phyloP scores from a whole-genome alignment of 2,329 filamentous ascomycete genomes.

The Pseudocercospora macadamiae region DNA sequence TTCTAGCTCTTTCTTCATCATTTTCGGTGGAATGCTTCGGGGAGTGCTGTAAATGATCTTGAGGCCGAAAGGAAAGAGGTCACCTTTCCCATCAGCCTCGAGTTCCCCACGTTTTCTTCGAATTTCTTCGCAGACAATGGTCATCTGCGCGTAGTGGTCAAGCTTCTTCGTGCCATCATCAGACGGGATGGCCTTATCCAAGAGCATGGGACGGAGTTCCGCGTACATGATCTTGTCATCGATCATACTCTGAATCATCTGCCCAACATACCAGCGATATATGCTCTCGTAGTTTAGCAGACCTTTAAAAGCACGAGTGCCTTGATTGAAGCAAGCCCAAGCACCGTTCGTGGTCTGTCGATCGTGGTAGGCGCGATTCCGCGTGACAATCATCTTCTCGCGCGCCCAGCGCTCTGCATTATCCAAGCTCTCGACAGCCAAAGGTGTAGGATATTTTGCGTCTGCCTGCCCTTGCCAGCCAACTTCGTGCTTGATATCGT shows the following conservation, averaged over 20 bases:
- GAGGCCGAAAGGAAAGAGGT: constrained; percentile 62
- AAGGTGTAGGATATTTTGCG: background rate
- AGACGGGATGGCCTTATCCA: constrained; percentile 64
- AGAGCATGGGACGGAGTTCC: constrained; percentile 71
- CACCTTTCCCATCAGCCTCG: constrained; percentile 38
- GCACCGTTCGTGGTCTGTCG: constrained; percentile 44
- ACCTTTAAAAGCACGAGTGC: constrained; percentile 73
- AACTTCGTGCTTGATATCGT: background rate
- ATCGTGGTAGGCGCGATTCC: constrained; percentile 25
- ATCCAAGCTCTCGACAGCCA: constrained; percentile 12
- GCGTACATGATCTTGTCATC: constrained; percentile 70
- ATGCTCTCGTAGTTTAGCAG: constrained; percentile 68
- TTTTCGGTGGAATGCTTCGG: constrained; percentile 56
- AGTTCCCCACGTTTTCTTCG: constrained; percentile 50
- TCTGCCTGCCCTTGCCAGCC: background rate
- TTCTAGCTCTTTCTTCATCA: constrained; percentile 57
- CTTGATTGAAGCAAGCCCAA: constrained; percentile 67
- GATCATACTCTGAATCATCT: constrained; percentile 64
- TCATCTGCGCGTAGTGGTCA: constrained; percentile 62
- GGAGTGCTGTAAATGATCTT: constrained; percentile 75
- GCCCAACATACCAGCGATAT: constrained; percentile 63
- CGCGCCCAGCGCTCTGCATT: constrained; percentile 34
- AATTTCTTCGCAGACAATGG: constrained; percentile 62
- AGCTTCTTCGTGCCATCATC: constrained; percentile 59
- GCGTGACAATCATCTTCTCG: constrained; percentile 36